Conservation (phyloP, 108 stramenopile genomes). For the Skeletonema potamos region DNA sequence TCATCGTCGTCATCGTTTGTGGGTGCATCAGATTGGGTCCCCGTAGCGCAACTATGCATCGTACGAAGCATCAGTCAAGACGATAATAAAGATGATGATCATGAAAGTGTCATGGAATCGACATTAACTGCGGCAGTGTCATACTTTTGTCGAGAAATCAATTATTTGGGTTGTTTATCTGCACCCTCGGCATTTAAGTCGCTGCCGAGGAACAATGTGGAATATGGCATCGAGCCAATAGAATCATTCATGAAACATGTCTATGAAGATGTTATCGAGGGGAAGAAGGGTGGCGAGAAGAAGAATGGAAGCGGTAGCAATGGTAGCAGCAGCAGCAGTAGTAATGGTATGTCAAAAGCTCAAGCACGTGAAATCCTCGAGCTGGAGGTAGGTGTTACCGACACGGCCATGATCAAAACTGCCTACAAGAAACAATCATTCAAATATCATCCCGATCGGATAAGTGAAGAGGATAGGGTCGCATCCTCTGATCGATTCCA, state of each 20-base stretch:
- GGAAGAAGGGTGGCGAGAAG: slow-evolving; percentile 32
- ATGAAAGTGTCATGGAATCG: slow-evolving; percentile 23
- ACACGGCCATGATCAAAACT: slow-evolving; percentile 54
- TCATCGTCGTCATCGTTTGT: not conserved
- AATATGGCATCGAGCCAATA: slow-evolving; percentile 69
- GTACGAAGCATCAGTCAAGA: slow-evolving; percentile 26
- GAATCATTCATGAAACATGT: slow-evolving; percentile 73
- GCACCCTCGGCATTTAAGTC: slow-evolving; percentile 58
- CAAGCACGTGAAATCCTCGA: slow-evolving; percentile 61
- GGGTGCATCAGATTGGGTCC: slow-evolving; percentile 75
- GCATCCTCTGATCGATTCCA: not conserved
- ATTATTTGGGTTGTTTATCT: slow-evolving; percentile 53
- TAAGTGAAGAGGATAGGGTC: slow-evolving; percentile 42
- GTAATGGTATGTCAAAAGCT: slow-evolving; percentile 56
- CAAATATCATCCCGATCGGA: slow-evolving; percentile 75
- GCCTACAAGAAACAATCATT: slow-evolving; percentile 69
- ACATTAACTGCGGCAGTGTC: slow-evolving; percentile 62
- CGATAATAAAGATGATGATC: slow-evolving; percentile 39
- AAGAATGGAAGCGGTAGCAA: slow-evolving; percentile 19
- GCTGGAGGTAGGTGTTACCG: slow-evolving; percentile 44
- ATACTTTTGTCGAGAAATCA: slow-evolving; percentile 78
- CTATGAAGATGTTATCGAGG: slow-evolving; percentile 73
- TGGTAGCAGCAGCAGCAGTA: slow-evolving; percentile 12
- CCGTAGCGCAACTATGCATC: slow-evolving; percentile 71
- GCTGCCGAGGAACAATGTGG: slow-evolving; percentile 61